Percentiles rank a stretch among this genome's conserved stretches.
phyloP scores from a whole-genome alignment of 345 rosid species.

The Passiflora organensis region DNA sequence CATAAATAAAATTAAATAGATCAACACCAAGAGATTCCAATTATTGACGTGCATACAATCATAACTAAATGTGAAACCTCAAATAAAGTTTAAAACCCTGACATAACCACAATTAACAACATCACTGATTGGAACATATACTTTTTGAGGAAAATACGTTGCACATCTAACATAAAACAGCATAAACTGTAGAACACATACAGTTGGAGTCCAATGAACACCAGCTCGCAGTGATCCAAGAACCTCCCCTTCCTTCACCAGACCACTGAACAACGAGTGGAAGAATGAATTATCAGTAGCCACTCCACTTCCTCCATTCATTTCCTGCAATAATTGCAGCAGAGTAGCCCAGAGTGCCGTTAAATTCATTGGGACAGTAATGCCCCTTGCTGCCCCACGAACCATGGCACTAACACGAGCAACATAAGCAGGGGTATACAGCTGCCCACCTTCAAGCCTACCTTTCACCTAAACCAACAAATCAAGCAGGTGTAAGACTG shows the following conservation, averaged over 20 bases:
- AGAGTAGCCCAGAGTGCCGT: conserved; percentile 66
- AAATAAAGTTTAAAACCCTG: too few relatives aligned
- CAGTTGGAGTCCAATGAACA: conserved; percentile 92
- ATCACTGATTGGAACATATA: neutral
- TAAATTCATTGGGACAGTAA: conserved; percentile 80
- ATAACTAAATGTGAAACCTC: too few relatives aligned
- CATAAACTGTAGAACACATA: conserved; percentile 37
- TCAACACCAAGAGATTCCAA: too few relatives aligned
- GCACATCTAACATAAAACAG: conserved; percentile 4
- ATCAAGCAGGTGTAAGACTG: neutral
- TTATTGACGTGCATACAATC: too few relatives aligned
- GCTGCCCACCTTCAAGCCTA: conserved; percentile 96
- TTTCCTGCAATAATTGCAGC: conserved; percentile 79
- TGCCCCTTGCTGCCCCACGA: conserved; percentile 87
- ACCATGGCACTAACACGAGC: conserved; percentile 92
- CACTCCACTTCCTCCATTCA: conserved; percentile 84
- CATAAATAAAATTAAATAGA: too few relatives aligned
- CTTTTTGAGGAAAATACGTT: neutral
- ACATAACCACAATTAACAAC: too few relatives aligned
- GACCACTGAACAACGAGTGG: conserved; percentile 73
- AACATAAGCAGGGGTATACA: conserved; percentile 93
- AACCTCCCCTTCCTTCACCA: conserved; percentile 75
- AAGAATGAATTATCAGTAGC: conserved; percentile 78
- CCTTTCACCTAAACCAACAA: conserved; percentile 66
- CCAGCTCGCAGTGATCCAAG: conserved; percentile 97